These are phyloP conservation scores for Ceratocystis destructans DNA, from an alignment of 2,329 filamentous ascomycete species.

Conservation along the genomic window DNA sequence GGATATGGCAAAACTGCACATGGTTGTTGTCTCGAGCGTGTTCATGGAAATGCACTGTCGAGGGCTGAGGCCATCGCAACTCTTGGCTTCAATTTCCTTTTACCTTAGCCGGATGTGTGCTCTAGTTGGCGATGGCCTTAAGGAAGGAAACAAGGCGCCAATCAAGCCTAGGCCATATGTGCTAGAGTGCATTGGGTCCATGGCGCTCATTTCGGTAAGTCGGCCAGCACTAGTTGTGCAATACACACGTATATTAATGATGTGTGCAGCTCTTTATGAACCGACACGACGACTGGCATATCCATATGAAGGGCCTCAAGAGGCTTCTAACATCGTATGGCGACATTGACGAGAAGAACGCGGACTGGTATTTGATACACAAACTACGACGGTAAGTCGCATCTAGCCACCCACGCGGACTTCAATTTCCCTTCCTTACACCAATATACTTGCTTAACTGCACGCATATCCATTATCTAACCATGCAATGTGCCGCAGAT, in stretches of 20 bases:
- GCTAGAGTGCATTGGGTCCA: conserved; percentile 18
- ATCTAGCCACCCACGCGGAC: too few relatives aligned
- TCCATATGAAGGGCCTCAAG: conserved; percentile 18
- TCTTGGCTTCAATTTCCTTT: conserved; percentile 16
- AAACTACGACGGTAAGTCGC: conserved; percentile 16
- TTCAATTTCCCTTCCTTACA: too few relatives aligned
- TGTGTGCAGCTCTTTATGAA: conserved; percentile 14
- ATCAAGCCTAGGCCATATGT: conserved; percentile 16
- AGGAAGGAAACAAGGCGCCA: conserved; percentile 16
- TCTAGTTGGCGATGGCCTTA: conserved; percentile 17
- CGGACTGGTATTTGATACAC: conserved; percentile 18
- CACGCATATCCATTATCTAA: neutral
- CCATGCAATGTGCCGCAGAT: neutral
- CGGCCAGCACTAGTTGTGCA: neutral
- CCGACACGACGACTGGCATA: conserved; percentile 18
- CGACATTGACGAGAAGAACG: conserved; percentile 10
- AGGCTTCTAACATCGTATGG: conserved; percentile 15
- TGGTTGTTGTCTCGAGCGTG: conserved; percentile 17
- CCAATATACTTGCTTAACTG: neutral
- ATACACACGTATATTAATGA: neutral
- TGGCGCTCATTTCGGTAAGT: conserved; percentile 18
- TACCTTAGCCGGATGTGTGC: conserved; percentile 19
- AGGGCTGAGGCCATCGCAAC: conserved; percentile 14
- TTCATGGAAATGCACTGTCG: conserved; percentile 18
- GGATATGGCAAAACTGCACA: conserved; percentile 17